phyloP scores from a whole-genome alignment of 805 yeast genomes.

The Hanseniaspora taiwanica region DNA sequence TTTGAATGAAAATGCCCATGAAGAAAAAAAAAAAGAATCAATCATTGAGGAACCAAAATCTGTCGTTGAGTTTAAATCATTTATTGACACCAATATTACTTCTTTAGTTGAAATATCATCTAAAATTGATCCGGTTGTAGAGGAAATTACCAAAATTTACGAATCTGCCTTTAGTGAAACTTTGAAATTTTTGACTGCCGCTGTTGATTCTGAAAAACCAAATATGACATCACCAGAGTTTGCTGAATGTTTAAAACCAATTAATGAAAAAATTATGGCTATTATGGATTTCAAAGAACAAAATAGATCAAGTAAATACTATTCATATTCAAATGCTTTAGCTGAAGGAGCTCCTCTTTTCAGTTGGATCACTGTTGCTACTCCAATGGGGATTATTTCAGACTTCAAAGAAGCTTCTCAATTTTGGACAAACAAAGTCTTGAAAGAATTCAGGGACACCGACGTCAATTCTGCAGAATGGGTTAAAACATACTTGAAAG shows the following conservation, averaged over 20 bases:
- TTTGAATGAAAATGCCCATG: conserved; percentile 11
- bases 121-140: conserved; percentile 35
- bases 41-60: conserved; percentile 34
- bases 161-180: conserved; percentile 46
- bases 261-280: conserved; percentile 44
- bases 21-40: too few species aligned
- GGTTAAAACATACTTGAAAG: conserved; percentile 52
- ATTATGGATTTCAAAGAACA: conserved; percentile 58
- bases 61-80: conserved; percentile 38
- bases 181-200: conserved; percentile 44
- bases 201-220: conserved; percentile 51
- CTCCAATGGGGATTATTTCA: conserved; percentile 63
- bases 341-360: conserved; percentile 83
- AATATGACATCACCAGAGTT: conserved; percentile 40
- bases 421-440: conserved; percentile 85
- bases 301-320: conserved; percentile 52
- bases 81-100: conserved; percentile 37
- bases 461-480: conserved; percentile 64
- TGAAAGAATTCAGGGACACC: conserved; percentile 69
- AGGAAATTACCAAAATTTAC: conserved; percentile 32
- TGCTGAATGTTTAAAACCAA: conserved; percentile 49
- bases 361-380: conserved; percentile 75
- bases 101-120: conserved; percentile 40
- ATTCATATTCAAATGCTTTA: conserved; percentile 66
- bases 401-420: conserved; percentile 86